Evolutionary conservation across 805 yeast genomes (phyloP), one percentile per base, ranked within the genome.

Genomic region (Candida silvicultrix): DNA sequence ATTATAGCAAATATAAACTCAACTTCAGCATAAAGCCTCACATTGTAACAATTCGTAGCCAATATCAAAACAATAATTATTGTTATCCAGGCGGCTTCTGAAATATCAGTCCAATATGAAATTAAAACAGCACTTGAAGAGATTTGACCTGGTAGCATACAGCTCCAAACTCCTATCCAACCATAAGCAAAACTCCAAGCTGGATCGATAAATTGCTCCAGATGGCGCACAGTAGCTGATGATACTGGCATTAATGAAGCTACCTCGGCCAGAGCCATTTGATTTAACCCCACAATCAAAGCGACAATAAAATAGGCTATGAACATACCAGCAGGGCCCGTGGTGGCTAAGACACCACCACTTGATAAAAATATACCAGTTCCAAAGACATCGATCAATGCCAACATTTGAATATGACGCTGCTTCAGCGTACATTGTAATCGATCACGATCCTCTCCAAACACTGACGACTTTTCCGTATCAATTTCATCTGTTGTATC

Each of bases 1-100:
- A 84, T 51, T 72, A 36, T 65, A 10, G 51, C 67, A 50, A 83
- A 74, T 81, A 85, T 80, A 58, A 83, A 85, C 44, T 67, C 71
- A 4, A 63, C 46, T 58, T 76, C 80, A 43, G 80, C 82, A 49
- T 75, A 77, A 43, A 69, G 62, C 44, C 56, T 57, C 23, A 67
- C 68, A 45, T 67, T 69, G 42, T 64, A 59, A 10, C 62, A 54
- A 49, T 72, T 74, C 16, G 64, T 58, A 4, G 58, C 53, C 21
- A 67, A 51, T 29, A 71, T 64, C 14, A 67, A 52, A 2, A 69
- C 56, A 8, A 67, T 66, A 45, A 73, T 65, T n/a, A 71, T 61
- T 3, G 75, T 60, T 23, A 74, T 70, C 71, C 71, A 74, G 40
- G 71, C 65, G 34, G 73, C 78, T 10, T 74, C 70, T 38, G 66